Conservation (phyloP, 257 asterid species). For the Solanum appendiculatum region DNA sequence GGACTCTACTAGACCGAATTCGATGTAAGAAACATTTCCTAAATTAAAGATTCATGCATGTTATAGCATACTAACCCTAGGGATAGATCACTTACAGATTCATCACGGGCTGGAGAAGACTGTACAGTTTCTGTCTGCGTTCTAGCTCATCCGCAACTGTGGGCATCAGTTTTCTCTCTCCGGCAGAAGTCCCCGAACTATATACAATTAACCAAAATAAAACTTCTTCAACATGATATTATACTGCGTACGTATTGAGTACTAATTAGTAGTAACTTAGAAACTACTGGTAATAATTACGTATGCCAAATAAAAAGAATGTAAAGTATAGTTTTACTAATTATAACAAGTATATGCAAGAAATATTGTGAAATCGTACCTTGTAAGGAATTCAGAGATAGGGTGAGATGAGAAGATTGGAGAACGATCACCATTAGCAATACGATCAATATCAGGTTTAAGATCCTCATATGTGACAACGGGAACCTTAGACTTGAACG, state of each 20-base stretch:
- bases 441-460: conserved; percentile 60
- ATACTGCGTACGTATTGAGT: neutral
- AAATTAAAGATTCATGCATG: neutral
- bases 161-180: conserved; percentile 88
- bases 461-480: conserved; percentile 64
- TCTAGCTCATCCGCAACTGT: conserved; percentile 62
- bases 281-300: neutral
- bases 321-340: neutral
- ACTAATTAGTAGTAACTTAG: neutral
- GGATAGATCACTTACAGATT: conserved; percentile 41
- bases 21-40: neutral
- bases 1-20: neutral
- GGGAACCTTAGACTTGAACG: conserved; percentile 64
- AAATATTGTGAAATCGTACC: conserved; percentile 16
- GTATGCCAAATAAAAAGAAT: neutral
- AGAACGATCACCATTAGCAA: conserved; percentile 73
- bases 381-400: conserved; percentile 76
- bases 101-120: conserved; percentile 86
- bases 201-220: neutral
- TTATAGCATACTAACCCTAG: neutral
- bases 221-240: neutral
- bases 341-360: neutral
- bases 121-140: conserved; percentile 59
- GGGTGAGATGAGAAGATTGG: conserved; percentile 63
- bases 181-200: conserved; percentile 89